Base-by-base conservation (phyloP, 768 basidiomycete genomes). In the Boletus tylopilopsis region DNA sequence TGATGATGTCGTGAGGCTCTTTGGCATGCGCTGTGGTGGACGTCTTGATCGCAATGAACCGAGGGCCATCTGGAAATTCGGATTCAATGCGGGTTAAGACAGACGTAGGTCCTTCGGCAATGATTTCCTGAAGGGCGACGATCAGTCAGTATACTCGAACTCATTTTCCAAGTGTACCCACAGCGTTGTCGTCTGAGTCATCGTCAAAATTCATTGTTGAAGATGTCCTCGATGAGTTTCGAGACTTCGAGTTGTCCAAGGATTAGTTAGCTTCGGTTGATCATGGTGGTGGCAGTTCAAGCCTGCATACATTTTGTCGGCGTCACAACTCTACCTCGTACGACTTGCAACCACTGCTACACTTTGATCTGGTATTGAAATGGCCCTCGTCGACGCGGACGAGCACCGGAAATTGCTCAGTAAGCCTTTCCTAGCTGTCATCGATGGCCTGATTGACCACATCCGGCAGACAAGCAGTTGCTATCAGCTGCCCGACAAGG, bases 1-100 rank as follows among this genome's bases (percentile, higher is more conserved):
- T 86, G 47, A 79, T 55, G 57, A 87, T 82, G 54, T 87, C 84
- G 61, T 87, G 85, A 0, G 85, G 85, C 53, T 83, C 80, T 56
- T 74, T 77, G 13, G 77, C 68, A 33, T 70, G 68, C 11, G 62
- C 56, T 2, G 71, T 71, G 3, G 80, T 68, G 5, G 82, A 73
- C 13, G 75, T 72, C 62, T 87, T 87, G 33, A 84, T 69, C 11
- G 78, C 67, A 22, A 68, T 34, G 38, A 55, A 58, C 15, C 43
- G 52, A 25, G 54, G 49, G 27, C 47, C 46, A 30, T 54, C 44
- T 34, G 45, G 32, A 13, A 37, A 36, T 5, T 45, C 40, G 25
- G 46, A 41, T 23, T 53, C 40, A 30, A 64, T 35, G n/a, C 59
- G 55, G 15, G 59, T 55, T 36, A 66, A 60, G 41, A 42, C 45